phyloP scores from a whole-genome alignment of 176 grass and related monocot genomes.

The Elaeis guineensis region DNA sequence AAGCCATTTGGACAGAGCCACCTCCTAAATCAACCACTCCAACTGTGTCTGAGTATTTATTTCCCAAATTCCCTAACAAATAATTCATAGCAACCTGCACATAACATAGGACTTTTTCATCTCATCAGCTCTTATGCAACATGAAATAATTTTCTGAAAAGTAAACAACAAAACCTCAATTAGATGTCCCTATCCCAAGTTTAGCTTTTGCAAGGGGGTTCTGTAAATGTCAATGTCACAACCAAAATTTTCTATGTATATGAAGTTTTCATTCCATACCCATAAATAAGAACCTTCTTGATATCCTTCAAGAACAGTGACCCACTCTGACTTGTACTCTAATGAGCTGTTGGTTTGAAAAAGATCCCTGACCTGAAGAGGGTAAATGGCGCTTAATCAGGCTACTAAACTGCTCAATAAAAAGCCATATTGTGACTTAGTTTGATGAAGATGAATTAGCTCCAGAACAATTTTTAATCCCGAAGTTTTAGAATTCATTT shows the following conservation, averaged over 20 bases:
- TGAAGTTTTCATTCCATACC: conserved; percentile 13
- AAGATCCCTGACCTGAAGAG: conserved; percentile 23
- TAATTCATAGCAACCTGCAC: conserved; percentile 45
- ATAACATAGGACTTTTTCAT: background rate
- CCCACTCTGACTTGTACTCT: conserved; percentile 26
- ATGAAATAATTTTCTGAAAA: too few species aligned
- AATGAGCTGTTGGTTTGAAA: conserved; percentile 36
- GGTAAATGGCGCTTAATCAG: background rate
- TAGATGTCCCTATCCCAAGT: too few species aligned
- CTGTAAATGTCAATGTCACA: too few species aligned
- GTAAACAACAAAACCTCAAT: too few species aligned
- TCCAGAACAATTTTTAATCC: too few species aligned
- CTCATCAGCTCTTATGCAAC: background rate
- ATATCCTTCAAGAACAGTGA: conserved; percentile 34
- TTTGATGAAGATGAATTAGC: too few species aligned
- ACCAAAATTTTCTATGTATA: too few species aligned
- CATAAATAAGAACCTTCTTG: conserved; percentile 56
- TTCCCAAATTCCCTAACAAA: conserved; percentile 37
- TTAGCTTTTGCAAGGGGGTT: too few species aligned
- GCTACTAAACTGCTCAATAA: too few species aligned
- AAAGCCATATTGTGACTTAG: too few species aligned
- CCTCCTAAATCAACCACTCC: conserved; percentile 48
- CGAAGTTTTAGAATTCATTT: too few species aligned
- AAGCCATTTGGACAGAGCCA: conserved; percentile 45
- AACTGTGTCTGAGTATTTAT: conserved; percentile 34